Conservation (phyloP, 257 asterid genomes). For the Salvia splendens region DNA sequence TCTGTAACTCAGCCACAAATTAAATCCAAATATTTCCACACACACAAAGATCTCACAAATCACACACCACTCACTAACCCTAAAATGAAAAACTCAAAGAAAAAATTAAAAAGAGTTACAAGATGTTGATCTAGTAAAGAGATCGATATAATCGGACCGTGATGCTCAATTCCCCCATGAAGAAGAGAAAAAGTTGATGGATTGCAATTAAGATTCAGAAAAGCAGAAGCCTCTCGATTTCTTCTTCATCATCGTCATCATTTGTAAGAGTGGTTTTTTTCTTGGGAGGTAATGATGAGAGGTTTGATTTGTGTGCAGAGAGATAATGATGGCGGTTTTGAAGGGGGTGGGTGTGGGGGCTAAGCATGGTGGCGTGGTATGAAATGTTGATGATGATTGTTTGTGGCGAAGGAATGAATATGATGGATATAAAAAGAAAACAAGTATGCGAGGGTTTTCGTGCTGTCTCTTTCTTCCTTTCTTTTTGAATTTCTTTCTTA, state of each 20-base stretch:
- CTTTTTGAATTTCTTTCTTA: neutral
- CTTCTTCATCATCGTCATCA: conserved; percentile 28
- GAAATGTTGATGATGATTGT: conserved; percentile 36
- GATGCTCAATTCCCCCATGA: conserved; percentile 66
- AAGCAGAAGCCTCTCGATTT: neutral
- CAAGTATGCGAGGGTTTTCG: conserved; percentile 36
- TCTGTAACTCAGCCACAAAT: too few relatives aligned
- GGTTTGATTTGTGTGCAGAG: conserved; percentile 22
- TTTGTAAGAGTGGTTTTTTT: conserved; percentile 19
- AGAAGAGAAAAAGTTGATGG: neutral
- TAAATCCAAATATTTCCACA: too few relatives aligned
- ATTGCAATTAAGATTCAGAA: neutral
- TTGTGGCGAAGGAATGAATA: conserved; percentile 28
- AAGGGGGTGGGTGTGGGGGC: neutral
- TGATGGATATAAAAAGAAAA: neutral
- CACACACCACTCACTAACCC: too few relatives aligned
- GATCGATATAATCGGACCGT: conserved; percentile 49
- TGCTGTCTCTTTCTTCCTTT: conserved; percentile 37
- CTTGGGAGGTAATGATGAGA: conserved; percentile 39
- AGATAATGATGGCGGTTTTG: conserved; percentile 40
- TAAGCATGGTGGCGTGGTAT: neutral
- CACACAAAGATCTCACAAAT: too few relatives aligned
- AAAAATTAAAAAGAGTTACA: neutral
- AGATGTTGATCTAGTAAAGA: too few relatives aligned
- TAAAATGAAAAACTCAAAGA: neutral